Conservation (phyloP, 108 stramenopile genomes). For the Hondaea fermentalgiana region DNA sequence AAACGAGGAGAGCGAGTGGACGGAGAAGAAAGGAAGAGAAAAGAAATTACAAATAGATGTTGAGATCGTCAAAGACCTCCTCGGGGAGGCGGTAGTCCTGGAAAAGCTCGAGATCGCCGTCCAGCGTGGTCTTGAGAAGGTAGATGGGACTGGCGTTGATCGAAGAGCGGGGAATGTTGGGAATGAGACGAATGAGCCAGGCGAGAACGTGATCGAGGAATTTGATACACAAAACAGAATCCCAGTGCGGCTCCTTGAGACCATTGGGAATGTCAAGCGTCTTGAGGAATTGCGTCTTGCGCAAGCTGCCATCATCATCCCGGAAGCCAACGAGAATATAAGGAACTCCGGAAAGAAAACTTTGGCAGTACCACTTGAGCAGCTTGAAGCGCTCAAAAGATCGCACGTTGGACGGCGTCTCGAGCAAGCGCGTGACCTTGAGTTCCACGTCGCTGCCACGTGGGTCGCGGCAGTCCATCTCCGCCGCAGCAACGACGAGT, state of each 20-base stretch:
- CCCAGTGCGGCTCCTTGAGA: neutral
- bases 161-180: neutral
- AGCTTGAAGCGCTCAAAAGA: slow-evolving; percentile 21
- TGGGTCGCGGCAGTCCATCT: slow-evolving; percentile 14
- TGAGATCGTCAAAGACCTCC: neutral
- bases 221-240: neutral
- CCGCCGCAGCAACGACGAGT: neutral
- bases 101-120: neutral
- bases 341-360: neutral
- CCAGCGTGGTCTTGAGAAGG: neutral
- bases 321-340: neutral
- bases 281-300: neutral
- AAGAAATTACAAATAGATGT: neutral
- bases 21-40: neutral
- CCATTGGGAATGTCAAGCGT: neutral
- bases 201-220: neutral
- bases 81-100: neutral
- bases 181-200: neutral
- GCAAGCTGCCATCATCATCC: neutral
- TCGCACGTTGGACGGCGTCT: neutral
- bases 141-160: neutral
- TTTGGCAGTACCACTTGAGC: neutral
- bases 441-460: neutral
- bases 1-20: neutral
- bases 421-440: neutral